These are phyloP conservation scores for Hygrophoropsis aurantiaca DNA, from an alignment of 768 basidiomycete genomes.

Conservation along the genomic window DNA sequence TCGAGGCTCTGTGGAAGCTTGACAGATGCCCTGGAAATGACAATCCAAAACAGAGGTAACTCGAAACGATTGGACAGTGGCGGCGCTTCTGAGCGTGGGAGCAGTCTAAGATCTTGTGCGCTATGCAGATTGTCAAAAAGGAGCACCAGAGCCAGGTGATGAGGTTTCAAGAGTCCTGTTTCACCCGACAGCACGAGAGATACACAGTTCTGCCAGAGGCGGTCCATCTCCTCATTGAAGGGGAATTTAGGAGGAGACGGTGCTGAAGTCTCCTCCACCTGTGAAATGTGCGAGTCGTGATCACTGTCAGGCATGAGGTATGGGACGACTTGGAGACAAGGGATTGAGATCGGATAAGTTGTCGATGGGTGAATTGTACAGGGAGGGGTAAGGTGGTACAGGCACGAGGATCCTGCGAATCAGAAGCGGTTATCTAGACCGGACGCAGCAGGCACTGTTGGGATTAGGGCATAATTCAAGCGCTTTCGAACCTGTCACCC, in stretches of 20 bases:
- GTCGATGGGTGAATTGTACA: too few species aligned
- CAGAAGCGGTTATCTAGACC: too few species aligned
- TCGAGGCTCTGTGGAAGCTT: background rate
- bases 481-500: too few species aligned
- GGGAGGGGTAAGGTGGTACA: too few species aligned
- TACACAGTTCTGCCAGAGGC: constrained; percentile 4
- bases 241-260: background rate
- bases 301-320: too few species aligned
- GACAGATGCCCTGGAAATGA: constrained; percentile 5
- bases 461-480: too few species aligned
- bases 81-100: background rate
- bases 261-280: background rate
- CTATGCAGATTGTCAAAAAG: constrained; percentile 4
- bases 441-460: too few species aligned
- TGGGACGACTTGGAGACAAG: too few species aligned
- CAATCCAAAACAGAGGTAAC: constrained; percentile 8
- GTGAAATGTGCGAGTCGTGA: too few species aligned
- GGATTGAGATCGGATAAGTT: too few species aligned
- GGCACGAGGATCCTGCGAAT: too few species aligned
- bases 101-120: background rate
- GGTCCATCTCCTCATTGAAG: constrained; percentile 7
- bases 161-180: constrained; percentile 1
- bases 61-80: constrained; percentile 2
- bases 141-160: constrained; percentile 5
- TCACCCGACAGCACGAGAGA: background rate